Conservation (phyloP, 2,329 filamentous ascomycete genomes). For the Botrytis pseudocinerea region DNA sequence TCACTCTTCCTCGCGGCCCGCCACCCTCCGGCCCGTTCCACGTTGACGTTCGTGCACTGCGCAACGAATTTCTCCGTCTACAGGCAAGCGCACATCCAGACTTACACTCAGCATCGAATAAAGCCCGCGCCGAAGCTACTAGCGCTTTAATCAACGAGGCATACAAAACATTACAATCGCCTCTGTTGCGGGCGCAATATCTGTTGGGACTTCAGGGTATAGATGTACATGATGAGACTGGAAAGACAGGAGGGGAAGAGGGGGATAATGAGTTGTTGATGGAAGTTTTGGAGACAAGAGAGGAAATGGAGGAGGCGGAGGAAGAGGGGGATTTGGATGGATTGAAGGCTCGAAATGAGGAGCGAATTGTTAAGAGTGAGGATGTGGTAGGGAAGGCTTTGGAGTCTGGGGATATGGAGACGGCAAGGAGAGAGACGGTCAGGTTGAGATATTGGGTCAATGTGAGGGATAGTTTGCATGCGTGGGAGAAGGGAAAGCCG, state of each 20-base stretch:
- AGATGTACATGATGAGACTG: slow-evolving; percentile 55
- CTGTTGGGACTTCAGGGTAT: slow-evolving; percentile 70
- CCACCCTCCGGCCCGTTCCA: slow-evolving; percentile 76
- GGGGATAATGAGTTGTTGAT: slow-evolving; percentile 69
- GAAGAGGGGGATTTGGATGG: slow-evolving; percentile 62
- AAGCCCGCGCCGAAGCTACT: slow-evolving; percentile 69
- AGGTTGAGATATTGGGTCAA: slow-evolving; percentile 88
- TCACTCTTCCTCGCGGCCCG: slow-evolving; percentile 72
- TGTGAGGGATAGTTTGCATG: slow-evolving; percentile 74
- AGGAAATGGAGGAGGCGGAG: slow-evolving; percentile 71
- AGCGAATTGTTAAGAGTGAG: slow-evolving; percentile 64
- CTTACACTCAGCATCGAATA: slow-evolving; percentile 49
- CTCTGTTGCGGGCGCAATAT: slow-evolving; percentile 85
- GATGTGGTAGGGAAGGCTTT: slow-evolving; percentile 64
- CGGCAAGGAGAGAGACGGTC: slow-evolving; percentile 71
- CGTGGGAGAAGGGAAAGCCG: slow-evolving; percentile 77
- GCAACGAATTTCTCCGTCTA: slow-evolving; percentile 81
- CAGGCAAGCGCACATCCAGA: slow-evolving; percentile 79
- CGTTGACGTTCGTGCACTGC: slow-evolving; percentile 69
- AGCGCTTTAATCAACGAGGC: slow-evolving; percentile 87
- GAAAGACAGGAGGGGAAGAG: slow-evolving; percentile 74
- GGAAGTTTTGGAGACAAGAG: slow-evolving; percentile 77
- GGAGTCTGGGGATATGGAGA: slow-evolving; percentile 61
- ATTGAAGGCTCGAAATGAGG: slow-evolving; percentile 66
- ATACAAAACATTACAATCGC: slow-evolving; percentile 79